Evolutionary conservation across 768 basidiomycete genomes (phyloP).

Genomic region (Phaffia tasmanica): DNA sequence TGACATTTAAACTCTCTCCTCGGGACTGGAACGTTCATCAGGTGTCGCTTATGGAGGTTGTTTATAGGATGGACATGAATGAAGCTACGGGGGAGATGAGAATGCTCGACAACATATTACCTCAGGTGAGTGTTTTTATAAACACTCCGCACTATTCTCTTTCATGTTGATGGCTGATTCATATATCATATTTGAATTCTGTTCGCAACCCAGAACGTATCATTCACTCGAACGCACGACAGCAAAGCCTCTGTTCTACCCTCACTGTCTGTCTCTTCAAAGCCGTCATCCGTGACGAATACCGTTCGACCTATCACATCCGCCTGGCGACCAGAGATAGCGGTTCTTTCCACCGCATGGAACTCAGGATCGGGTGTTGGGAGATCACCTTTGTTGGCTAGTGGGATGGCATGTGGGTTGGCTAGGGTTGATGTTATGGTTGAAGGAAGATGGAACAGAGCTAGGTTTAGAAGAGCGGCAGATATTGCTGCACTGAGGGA

Average conservation of each 20-base stretch:
- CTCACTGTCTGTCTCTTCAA: constrained; percentile 35
- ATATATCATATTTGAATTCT: background rate
- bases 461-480: constrained; percentile 35
- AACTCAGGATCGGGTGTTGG: constrained; percentile 60
- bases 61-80: constrained; percentile 81
- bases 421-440: constrained; percentile 67
- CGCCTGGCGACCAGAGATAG: constrained; percentile 71
- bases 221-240: background rate
- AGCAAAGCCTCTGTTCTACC: constrained; percentile 14
- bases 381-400: constrained; percentile 53
- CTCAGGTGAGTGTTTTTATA: constrained; percentile 44
- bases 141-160: background rate
- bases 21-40: background rate
- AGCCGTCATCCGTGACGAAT: constrained; percentile 38
- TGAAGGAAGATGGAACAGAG: constrained; percentile 54
- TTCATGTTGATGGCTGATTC: background rate
- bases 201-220: too few species aligned
- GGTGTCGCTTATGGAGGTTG: background rate
- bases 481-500: too few species aligned
- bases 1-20: background rate
- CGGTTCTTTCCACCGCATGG: constrained; percentile 70
- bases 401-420: constrained; percentile 70
- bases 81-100: constrained; percentile 61
- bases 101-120: constrained; percentile 77
- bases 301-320: constrained; percentile 37